Percentiles rank a stretch among this genome's conserved stretches.
Evolutionary conservation across 129 eudicot genomes (phyloP).

Genomic region (Lonicera japonica): DNA sequence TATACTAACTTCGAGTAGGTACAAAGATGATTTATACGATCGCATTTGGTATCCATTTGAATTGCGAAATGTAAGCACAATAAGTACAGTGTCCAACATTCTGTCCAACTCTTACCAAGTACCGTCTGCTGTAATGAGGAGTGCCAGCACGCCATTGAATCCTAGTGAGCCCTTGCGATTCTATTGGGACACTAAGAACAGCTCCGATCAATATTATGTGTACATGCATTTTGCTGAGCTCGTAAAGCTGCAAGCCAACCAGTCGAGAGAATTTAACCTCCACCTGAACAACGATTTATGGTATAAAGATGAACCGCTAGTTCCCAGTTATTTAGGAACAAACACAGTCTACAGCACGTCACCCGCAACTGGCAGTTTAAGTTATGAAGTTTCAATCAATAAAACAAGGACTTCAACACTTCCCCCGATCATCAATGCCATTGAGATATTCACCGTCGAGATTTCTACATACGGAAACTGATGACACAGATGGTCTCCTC

Average conservation of each 20-base stretch:
- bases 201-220: conserved; percentile 8
- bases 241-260: conserved; percentile 9
- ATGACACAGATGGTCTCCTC: neutral
- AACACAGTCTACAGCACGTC: neutral
- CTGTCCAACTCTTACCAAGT: neutral
- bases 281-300: conserved; percentile 14
- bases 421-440: conserved; percentile 30
- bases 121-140: conserved; percentile 24
- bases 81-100: conserved; percentile 10
- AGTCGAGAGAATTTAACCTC: conserved; percentile 32
- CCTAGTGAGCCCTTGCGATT: neutral
- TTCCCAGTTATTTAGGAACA: conserved; percentile 9
- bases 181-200: neutral
- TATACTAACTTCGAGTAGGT: too few species aligned
- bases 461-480: conserved; percentile 19
- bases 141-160: conserved; percentile 8
- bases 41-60: conserved; percentile 22
- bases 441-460: conserved; percentile 18
- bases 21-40: conserved; percentile 37
- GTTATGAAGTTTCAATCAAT: neutral
- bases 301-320: conserved; percentile 5
- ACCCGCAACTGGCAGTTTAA: neutral
- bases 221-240: conserved; percentile 42
- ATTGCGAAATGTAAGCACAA: neutral
- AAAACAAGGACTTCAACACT: conserved; percentile 24